phyloP scores from a whole-genome alignment of 2,329 filamentous ascomycete genomes.

The Colletotrichum chlorophyti region DNA sequence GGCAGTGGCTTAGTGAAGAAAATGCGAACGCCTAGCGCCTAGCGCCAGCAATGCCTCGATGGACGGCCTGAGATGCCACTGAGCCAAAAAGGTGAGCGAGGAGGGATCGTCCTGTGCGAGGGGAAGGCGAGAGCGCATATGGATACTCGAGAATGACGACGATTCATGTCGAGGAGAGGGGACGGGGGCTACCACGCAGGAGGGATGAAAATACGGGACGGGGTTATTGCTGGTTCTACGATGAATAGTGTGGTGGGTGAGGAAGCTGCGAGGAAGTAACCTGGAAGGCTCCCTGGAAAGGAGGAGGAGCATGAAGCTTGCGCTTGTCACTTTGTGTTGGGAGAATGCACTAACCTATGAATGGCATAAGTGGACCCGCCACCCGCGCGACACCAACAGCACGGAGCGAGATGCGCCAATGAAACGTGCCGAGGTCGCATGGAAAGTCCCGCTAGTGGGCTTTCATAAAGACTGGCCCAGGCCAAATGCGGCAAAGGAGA shows the following conservation, averaged over 20 bases:
- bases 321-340: too few relatives aligned
- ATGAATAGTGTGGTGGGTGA: not conserved
- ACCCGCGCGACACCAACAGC: slow-evolving; percentile 6
- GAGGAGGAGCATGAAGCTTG: too few relatives aligned
- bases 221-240: not conserved
- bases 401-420: slow-evolving; percentile 9
- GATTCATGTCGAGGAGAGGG: slow-evolving; percentile 15
- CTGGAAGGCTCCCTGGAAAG: too few relatives aligned
- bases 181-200: not conserved
- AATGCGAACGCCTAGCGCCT: not conserved
- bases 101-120: too few relatives aligned
- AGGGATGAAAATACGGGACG: not conserved
- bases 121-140: not conserved
- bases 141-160: not conserved
- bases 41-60: slow-evolving; percentile 3
- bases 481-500: slow-evolving; percentile 5
- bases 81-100: not conserved
- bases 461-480: slow-evolving; percentile 5
- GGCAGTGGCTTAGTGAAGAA: slow-evolving; percentile 4
- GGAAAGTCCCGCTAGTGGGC: slow-evolving; percentile 8
- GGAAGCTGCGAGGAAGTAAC: too few relatives aligned
- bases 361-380: not conserved
- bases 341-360: slow-evolving; percentile 2
- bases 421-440: not conserved
- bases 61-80: not conserved